A percentile compares a stretch with the other conserved stretches of the same genome.
Evolutionary conservation across 2,329 filamentous ascomycete species (phyloP).

Genomic region (Emergomyces pasteurianus): DNA sequence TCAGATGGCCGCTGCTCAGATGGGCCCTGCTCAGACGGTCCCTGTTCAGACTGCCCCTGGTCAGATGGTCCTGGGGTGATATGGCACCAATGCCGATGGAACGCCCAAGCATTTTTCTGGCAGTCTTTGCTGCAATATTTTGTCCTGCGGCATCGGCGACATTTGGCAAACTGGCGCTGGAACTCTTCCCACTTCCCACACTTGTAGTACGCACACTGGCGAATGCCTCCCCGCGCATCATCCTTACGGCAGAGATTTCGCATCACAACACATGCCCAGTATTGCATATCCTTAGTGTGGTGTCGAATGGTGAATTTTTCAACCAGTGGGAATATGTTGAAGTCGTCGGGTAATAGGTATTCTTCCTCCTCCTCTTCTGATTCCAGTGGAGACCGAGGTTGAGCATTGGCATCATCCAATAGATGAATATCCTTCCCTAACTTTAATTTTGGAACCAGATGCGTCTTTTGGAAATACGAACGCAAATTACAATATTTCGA

Average conservation of each 20-base stretch:
- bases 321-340: conserved; percentile 96
- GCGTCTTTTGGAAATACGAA: conserved; percentile 88
- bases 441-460: conserved; percentile 82
- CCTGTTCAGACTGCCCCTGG: neutral
- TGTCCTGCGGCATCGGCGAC: conserved; percentile 84
- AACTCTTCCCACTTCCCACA: conserved; percentile 98
- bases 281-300: conserved; percentile 95
- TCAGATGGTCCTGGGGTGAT: conserved; percentile 14
- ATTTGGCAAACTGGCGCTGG: conserved; percentile 94
- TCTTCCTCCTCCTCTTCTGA: conserved; percentile 59
- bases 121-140: conserved; percentile 99
- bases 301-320: conserved; percentile 97
- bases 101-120: conserved; percentile 97
- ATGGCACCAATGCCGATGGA: conserved; percentile 91
- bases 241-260: conserved; percentile 96
- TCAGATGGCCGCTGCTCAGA: neutral
- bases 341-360: conserved; percentile 83
- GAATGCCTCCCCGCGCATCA: conserved; percentile 82
- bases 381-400: conserved; percentile 17
- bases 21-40: neutral
- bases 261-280: conserved; percentile 99
- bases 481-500: conserved; percentile 97
- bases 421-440: conserved; percentile 75
- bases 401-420: conserved; percentile 57
- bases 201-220: conserved; percentile 95